A percentile compares a stretch with the other conserved stretches of the same genome.
Evolutionary conservation across 2,329 filamentous ascomycete genomes (phyloP).

Genomic region (Fusarium buxicola): DNA sequence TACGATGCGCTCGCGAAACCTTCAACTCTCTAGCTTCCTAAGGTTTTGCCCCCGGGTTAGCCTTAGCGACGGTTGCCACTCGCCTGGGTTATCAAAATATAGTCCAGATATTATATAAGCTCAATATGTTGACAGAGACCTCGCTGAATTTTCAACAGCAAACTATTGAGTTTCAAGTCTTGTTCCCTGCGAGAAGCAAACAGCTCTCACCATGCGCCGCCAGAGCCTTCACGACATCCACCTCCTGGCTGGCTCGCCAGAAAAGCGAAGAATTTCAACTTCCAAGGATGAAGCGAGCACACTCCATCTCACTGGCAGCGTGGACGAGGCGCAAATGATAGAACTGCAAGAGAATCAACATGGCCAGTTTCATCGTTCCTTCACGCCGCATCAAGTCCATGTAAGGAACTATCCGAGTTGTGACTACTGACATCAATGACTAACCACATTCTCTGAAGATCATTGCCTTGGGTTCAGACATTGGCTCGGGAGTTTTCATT

Average conservation of each 20-base stretch:
- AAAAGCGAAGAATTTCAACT: conserved; percentile 20
- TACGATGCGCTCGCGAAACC: not conserved
- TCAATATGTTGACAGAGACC: not conserved
- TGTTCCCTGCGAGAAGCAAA: conserved; percentile 2
- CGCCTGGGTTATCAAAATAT: not conserved
- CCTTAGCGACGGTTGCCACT: not conserved
- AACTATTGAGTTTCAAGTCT: not conserved
- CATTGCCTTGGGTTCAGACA: conserved; percentile 34
- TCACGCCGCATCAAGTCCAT: conserved; percentile 36
- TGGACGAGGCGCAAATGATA: conserved; percentile 17
- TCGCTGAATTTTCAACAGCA: not conserved
- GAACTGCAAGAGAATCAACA: conserved; percentile 22
- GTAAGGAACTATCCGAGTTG: conserved; percentile 3
- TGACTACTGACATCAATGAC: not conserved
- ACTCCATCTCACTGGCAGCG: conserved; percentile 11
- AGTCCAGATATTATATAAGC: conserved; percentile 12
- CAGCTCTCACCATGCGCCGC: conserved; percentile 15
- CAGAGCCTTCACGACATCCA: conserved; percentile 21
- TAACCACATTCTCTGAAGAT: conserved; percentile 13
- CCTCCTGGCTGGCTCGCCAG: conserved; percentile 5
- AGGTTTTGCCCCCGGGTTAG: not conserved
- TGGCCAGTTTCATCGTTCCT: conserved; percentile 38
- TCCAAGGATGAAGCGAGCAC: conserved; percentile 19
- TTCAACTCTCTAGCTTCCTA: not conserved
- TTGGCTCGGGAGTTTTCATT: conserved; percentile 38